Base-by-base conservation (phyloP, 2,329 filamentous ascomycete species). In the Cercospora sojina region DNA sequence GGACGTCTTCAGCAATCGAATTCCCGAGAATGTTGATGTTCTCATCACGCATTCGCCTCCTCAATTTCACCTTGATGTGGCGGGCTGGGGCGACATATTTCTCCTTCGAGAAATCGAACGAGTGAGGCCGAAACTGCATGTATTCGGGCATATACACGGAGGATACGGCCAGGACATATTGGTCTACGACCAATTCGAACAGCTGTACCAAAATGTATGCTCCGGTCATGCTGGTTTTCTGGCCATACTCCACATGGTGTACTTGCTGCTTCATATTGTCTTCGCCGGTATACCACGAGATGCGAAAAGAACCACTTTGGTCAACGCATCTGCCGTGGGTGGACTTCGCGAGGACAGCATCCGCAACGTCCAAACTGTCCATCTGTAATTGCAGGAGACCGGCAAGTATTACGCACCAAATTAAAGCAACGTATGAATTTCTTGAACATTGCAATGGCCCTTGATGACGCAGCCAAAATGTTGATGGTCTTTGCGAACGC, bases 181-280 rank as follows among this genome's bases (percentile, higher is more conserved):
- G 9, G 90, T 87, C 78, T 95, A 90, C 82, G 91, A 94, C 76
- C 84, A 87, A 23, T 85, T 87, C 68, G 91, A 95, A 77, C 80
- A 80, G 20, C 84, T 85, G 0, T 94, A 91, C 79, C 91, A 93
- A 78, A 23, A 49, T 20, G 8, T 49, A 2, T 47, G 38, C 25
- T 35, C 38, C 1, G 8, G 16, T 3, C 23, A 7, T 1, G 58
- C 9, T 12, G 25, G 35, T 23, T 3, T 49, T 0, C 16, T 32
- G 12, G 20, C 25, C 4, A 3, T 60, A 1, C 2, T 47, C 3
- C 13, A 29, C 1, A 60, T 59, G 58, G 16, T n/a, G 3, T 27
- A 25, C 13, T 32, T 49, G 27, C 23, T 60, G 4, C 27, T 29
- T 18, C 16, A 32, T 2, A 56, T 18, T 27, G 27, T 12, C 5